Conservation (phyloP, 108 stramenopile species). For the Nitzschia sp. region DNA sequence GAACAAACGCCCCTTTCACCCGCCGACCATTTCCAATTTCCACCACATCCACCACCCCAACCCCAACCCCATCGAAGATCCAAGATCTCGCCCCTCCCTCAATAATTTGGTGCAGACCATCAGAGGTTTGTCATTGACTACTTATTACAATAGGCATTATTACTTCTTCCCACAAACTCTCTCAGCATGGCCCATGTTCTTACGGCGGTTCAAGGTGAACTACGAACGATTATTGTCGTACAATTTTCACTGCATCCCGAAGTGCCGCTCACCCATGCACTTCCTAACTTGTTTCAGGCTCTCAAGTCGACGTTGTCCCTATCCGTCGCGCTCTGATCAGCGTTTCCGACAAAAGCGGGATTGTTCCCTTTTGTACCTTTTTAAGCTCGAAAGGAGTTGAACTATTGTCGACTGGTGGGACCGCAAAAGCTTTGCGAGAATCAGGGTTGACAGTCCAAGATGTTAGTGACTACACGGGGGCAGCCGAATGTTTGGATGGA, state of each 20-base stretch:
- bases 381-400: conserved; percentile 85
- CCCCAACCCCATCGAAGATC: too few species aligned
- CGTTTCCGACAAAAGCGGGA: conserved; percentile 96
- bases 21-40: too few species aligned
- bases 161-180: too few species aligned
- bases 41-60: too few species aligned
- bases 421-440: conserved; percentile 84
- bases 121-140: too few species aligned
- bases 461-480: conserved; percentile 92
- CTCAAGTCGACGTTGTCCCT: conserved; percentile 77
- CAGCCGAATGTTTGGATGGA: conserved; percentile 96
- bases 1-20: too few species aligned
- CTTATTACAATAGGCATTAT: too few species aligned
- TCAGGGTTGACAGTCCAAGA: conserved; percentile 88
- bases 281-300: conserved; percentile 38
- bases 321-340: conserved; percentile 90
- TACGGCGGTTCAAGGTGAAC: conserved; percentile 45
- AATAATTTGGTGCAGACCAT: too few species aligned
- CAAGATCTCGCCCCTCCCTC: too few species aligned
- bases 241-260: too few species aligned
- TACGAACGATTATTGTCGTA: background rate
- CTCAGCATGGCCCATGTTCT: conserved; percentile 56
- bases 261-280: background rate
- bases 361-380: conserved; percentile 87
- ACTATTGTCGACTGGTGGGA: conserved; percentile 97